Conservation (phyloP, 2,329 filamentous ascomycete species). For the Microdochium bolleyi region DNA sequence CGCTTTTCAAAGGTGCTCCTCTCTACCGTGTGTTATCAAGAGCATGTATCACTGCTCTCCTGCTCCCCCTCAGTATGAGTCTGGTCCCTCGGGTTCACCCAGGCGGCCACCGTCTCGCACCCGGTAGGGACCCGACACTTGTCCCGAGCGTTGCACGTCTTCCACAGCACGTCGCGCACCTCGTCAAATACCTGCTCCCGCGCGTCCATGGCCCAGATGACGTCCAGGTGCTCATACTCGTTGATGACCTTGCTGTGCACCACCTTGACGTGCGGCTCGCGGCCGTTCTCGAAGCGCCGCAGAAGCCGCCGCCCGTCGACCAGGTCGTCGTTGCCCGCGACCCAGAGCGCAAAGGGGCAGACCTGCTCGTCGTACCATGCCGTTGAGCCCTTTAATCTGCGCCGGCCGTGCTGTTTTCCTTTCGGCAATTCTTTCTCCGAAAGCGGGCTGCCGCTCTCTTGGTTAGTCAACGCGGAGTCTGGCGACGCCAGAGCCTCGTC, state of each 20-base stretch:
- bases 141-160: slow-evolving; percentile 51
- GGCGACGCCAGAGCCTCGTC: slow-evolving; percentile 38
- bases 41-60: slow-evolving; percentile 22
- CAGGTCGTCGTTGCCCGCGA: slow-evolving; percentile 73
- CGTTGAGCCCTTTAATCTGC: slow-evolving; percentile 37
- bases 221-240: slow-evolving; percentile 88
- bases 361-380: slow-evolving; percentile 78
- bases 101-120: slow-evolving; percentile 44
- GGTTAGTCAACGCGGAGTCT: slow-evolving; percentile 19
- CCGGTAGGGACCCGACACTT: slow-evolving; percentile 56
- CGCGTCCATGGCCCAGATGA: slow-evolving; percentile 89
- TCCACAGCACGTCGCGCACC: slow-evolving; percentile 76
- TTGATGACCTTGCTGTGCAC: slow-evolving; percentile 79
- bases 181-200: slow-evolving; percentile 77
- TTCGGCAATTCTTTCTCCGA: slow-evolving; percentile 1
- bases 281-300: slow-evolving; percentile 62
- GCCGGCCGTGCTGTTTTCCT: neutral
- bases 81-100: slow-evolving; percentile 16
- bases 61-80: slow-evolving; percentile 12
- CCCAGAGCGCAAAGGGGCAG: slow-evolving; percentile 83
- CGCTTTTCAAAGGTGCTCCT: neutral
- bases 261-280: slow-evolving; percentile 73
- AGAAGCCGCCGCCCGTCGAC: slow-evolving; percentile 76
- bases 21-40: slow-evolving; percentile 1
- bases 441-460: neutral